phyloP scores from a whole-genome alignment of 305 asterid genomes.

The Withania somnifera region DNA sequence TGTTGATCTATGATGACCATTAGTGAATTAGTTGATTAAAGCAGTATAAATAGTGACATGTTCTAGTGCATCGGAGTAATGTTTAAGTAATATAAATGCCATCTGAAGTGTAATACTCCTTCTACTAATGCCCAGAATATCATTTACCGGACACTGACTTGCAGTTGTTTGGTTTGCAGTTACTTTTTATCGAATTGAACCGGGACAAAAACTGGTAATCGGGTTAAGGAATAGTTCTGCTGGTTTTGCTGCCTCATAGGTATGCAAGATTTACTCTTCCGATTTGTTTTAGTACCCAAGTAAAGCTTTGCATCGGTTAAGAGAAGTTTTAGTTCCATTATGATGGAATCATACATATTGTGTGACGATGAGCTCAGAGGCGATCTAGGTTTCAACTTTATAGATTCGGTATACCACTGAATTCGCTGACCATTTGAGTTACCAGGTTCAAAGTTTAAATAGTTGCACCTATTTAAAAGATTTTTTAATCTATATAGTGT shows the following conservation, averaged over 20 bases:
- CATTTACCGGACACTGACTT: not conserved
- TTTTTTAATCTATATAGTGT: not conserved
- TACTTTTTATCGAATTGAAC: slow-evolving; percentile 53
- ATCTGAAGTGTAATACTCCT: not conserved
- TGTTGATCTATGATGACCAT: not conserved
- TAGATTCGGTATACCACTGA: not conserved
- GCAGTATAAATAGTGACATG: not conserved
- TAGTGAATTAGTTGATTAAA: not conserved
- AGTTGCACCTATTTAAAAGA: not conserved
- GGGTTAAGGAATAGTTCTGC: slow-evolving; percentile 43
- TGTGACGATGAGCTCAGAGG: not conserved
- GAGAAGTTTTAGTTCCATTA: not conserved
- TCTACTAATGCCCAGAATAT: not conserved
- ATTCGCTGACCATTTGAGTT: not conserved
- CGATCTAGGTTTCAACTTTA: not conserved
- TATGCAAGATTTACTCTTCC: not conserved
- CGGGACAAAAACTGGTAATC: slow-evolving; percentile 47
- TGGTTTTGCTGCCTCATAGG: slow-evolving; percentile 4
- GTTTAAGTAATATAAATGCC: not conserved
- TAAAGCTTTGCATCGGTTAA: not conserved
- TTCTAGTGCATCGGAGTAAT: not conserved
- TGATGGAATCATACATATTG: not conserved
- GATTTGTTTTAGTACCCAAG: not conserved
- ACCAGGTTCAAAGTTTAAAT: not conserved
- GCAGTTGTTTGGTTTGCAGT: slow-evolving; percentile 25